Conservation (phyloP, 345 rosid species). For the Garcia nutans region DNA sequence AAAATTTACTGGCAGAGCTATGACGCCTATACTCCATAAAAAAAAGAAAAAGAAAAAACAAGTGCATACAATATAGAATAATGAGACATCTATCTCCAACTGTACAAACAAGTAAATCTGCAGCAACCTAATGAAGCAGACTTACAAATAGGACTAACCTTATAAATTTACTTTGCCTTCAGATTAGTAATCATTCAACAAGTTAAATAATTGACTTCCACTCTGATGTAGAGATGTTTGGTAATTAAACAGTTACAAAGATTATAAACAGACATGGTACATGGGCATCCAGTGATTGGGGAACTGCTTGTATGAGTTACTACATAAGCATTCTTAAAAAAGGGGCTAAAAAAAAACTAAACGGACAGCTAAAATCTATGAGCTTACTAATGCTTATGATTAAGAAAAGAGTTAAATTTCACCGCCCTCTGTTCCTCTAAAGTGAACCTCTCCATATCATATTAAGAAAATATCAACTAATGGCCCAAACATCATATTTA, state of each 20-base stretch:
- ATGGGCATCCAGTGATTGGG: neutral
- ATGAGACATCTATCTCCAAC: neutral
- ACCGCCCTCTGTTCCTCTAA: neutral
- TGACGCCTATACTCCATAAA: neutral
- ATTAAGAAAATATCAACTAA: too few relatives aligned
- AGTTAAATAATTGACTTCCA: too few relatives aligned
- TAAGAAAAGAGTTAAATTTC: neutral
- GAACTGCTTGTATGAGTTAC: neutral
- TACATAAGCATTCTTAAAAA: neutral
- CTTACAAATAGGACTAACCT: neutral
- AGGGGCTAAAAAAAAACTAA: neutral
- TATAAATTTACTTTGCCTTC: neutral
- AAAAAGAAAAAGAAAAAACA: neutral
- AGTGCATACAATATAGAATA: neutral
- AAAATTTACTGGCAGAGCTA: neutral
- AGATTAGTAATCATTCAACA: neutral
- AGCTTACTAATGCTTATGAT: neutral
- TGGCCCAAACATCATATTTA: too few relatives aligned
- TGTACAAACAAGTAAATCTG: neutral
- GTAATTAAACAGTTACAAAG: neutral
- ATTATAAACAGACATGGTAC: neutral
- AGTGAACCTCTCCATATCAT: neutral
- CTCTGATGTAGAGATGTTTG: neutral
- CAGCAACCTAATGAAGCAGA: neutral
- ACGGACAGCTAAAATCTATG: neutral